A percentile compares a stretch with the other conserved stretches of the same genome.
Evolutionary conservation across 2,329 filamentous ascomycete species (phyloP).

Genomic region (Exophiala viscosa): DNA sequence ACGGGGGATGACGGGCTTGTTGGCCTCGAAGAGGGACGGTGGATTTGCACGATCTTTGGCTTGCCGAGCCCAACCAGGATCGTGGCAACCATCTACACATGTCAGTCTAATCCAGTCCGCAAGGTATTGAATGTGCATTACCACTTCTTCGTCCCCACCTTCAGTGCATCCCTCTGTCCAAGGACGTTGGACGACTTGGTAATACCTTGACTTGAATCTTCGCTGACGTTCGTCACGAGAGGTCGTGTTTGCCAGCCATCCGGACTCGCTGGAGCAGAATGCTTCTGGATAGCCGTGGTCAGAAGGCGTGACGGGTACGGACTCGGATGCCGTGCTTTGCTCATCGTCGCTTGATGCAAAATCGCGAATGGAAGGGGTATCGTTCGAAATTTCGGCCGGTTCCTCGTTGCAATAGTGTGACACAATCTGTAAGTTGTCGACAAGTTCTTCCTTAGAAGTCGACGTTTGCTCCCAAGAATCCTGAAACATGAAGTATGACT

Average conservation of each 20-base stretch:
- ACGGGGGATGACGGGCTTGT: background rate
- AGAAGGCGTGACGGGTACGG: conserved; percentile 13
- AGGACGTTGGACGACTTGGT: conserved; percentile 21
- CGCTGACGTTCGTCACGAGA: conserved; percentile 15
- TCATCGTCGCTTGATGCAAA: background rate
- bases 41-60: conserved; percentile 27
- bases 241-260: conserved; percentile 22
- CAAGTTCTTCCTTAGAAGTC: conserved; percentile 9
- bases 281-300: background rate
- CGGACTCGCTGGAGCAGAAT: conserved; percentile 21
- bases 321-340: conserved; percentile 15
- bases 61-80: conserved; percentile 25
- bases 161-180: background rate
- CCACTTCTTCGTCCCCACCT: conserved; percentile 15
- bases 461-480: background rate
- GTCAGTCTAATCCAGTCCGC: background rate
- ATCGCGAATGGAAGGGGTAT: background rate
- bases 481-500: conserved; percentile 9
- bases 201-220: conserved; percentile 20
- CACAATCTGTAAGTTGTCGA: conserved; percentile 23
- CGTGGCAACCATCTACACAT: conserved; percentile 22
- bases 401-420: conserved; percentile 22
- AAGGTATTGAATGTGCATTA: conserved; percentile 2
- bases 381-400: background rate
- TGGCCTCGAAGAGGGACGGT: conserved; percentile 18